Percentiles rank a stretch among this genome's conserved stretches.
These are phyloP conservation scores for Parathielavia appendiculata DNA, from an alignment of 495 filamentous ascomycete species.

Conservation along the genomic window DNA sequence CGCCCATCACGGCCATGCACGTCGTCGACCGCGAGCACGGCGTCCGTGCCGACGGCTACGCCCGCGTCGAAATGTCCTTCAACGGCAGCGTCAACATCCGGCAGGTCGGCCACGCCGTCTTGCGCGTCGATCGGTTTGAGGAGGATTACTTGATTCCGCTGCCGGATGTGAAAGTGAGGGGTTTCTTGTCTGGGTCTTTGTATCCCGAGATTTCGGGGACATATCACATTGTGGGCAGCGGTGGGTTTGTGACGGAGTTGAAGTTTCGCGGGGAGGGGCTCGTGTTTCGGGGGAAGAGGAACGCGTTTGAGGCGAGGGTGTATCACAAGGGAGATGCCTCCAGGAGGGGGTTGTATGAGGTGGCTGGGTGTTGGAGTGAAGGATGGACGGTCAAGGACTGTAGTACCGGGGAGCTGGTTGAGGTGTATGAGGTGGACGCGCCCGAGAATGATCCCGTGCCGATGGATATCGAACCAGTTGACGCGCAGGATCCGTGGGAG, in stretches of 20 bases:
- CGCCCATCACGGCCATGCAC: conserved; percentile 79
- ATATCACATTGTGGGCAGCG: conserved; percentile 33
- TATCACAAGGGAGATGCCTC: conserved; percentile 22
- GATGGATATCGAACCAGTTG: conserved; percentile 24
- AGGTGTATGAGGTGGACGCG: conserved; percentile 32
- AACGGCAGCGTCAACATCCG: conserved; percentile 71
- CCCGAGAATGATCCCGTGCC: conserved; percentile 25
- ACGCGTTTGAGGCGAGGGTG: conserved; percentile 30
- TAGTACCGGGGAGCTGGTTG: conserved; percentile 29
- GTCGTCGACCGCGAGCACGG: conserved; percentile 71
- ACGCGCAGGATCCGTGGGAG: conserved; percentile 43
- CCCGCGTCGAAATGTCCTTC: conserved; percentile 81
- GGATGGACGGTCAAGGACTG: conserved; percentile 36
- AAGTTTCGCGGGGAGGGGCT: conserved; percentile 35
- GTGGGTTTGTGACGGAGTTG: conserved; percentile 37
- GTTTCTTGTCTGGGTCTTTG: conserved; percentile 39
- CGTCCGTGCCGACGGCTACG: conserved; percentile 76
- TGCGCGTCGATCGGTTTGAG: conserved; percentile 43
- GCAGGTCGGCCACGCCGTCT: conserved; percentile 72
- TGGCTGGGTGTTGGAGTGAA: conserved; percentile 39
- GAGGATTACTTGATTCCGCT: conserved; percentile 49
- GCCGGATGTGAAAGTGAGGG: conserved; percentile 42
- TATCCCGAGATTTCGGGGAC: conserved; percentile 41
- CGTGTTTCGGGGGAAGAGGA: conserved; percentile 32
- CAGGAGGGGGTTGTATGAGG: conserved; percentile 28